Base-by-base conservation (phyloP, 1,284 basidiomycete genomes). In the Crocinoboletus sp. region DNA sequence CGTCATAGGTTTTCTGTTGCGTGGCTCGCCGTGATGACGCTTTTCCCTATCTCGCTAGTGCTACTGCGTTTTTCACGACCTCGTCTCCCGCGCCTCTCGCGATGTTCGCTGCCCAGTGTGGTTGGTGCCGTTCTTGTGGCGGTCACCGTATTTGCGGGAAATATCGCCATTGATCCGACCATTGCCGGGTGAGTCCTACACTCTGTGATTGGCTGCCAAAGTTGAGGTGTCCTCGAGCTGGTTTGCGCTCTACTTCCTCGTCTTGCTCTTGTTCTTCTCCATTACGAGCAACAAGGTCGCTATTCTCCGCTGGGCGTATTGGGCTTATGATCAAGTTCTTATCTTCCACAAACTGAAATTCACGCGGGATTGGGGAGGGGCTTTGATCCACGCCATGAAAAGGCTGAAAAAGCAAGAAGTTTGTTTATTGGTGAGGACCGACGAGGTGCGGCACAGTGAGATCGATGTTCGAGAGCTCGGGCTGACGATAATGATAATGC, bases 21-120 rank as follows among this genome's bases (percentile, higher is more conserved):
- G 3, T 85, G 82, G 78, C 68, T 85, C 13, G 67, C 71, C 6
- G 76, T 84, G 34, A 82, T 84, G 78, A 59, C 69, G 1, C 60
- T 84, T 17, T 86, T 84, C 52, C 82, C 82, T 0, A 29, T 82
- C 13, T 75, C 80, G 2, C 67, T 79, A 10, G 55, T 86, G 4
- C 49, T 85, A 5, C 67, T 88, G 29, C 78, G 77, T 48, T 81
- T 82, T 63, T 81, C 80, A 44, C 73, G 84, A 4, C 77, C 80
- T 4, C 70, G 76, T 31, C 60, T 89, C 8, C 72, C 70, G 2
- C 70, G 81, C 19, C 48, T 60, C 4, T 65, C 63, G 6, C 64
- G 55, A 17, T 71, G 75, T 7, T 65, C 68, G 5, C 53, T 78
- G 11, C 49, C 48, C 13, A 52, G 68, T 19, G 66, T 78, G 13